A percentile compares a stretch with the other conserved stretches of the same genome.
phyloP scores from a whole-genome alignment of 345 rosid genomes.

The Brassica napus region Da-Ae NC_063436.1:7364501-7365000 shows the following conservation, averaged over 20 bases:
- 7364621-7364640: neutral
- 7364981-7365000: neutral
- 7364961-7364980: neutral
- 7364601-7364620: neutral
- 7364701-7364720: neutral
- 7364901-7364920: neutral
- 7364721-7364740: neutral
- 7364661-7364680: neutral
- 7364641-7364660: neutral
- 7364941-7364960: neutral
- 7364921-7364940: neutral
- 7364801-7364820: neutral
- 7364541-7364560: neutral
- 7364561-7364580: neutral
- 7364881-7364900: neutral
- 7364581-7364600: neutral
- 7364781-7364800: neutral
- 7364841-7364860: neutral
- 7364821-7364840: neutral
- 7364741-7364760: neutral
- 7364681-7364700: neutral
- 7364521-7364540: neutral
- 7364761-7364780: neutral
- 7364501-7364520: neutral
- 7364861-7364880: neutral